Evolutionary conservation across 352 stramenopile species (phyloP), one percentile per base, ranked within the genome.

Genomic region (Pythium coloratum): DNA sequence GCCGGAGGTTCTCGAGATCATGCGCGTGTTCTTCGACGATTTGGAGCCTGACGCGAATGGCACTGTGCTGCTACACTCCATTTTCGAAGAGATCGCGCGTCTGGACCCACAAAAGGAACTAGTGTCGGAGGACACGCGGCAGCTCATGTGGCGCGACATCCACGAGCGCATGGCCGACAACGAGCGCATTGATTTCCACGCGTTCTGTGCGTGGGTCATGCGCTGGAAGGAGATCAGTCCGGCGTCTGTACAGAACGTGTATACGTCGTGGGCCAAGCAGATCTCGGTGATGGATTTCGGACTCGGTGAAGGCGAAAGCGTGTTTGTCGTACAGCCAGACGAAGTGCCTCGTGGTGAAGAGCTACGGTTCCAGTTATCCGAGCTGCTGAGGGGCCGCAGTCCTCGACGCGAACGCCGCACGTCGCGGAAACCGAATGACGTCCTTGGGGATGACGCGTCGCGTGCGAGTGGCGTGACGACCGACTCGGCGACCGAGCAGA

Each of bases 131-230:
- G 82, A 88, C 28, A 89, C 78, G 12, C 73, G 71, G 12, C 70
- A 76, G 28, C 67, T 68, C 30, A 69, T 93, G 59, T 72, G 65
- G 62, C 73, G 67, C 16, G 83, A 91, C 36, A 73, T 86, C 38
- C 38, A 50, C 7, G 46, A 47, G 30, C 64, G 65, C 14, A 53
- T 42, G 2, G 44, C 46, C 6, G 46, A 46, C 10, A 32, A 67
- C 38, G 78, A 90, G 51, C 75, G 76, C 7, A 65, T 92, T 33
- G 80, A 91, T 56, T 95, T 95, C 62, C 64, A 78, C 14, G 71
- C 71, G 30, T 95, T 95, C 61, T 92, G 87, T 62, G 58, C 75
- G 32, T 91, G 80, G 74, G 84, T 95, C 59, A 90, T 94, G 83
- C 80, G 74, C 61, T 93, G 85, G 83, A 91, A 89, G 69, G 82